Evolutionary conservation across 2,329 filamentous ascomycete genomes (phyloP).

Genomic region (Dryadomyces quercus-mongolicae): DNA sequence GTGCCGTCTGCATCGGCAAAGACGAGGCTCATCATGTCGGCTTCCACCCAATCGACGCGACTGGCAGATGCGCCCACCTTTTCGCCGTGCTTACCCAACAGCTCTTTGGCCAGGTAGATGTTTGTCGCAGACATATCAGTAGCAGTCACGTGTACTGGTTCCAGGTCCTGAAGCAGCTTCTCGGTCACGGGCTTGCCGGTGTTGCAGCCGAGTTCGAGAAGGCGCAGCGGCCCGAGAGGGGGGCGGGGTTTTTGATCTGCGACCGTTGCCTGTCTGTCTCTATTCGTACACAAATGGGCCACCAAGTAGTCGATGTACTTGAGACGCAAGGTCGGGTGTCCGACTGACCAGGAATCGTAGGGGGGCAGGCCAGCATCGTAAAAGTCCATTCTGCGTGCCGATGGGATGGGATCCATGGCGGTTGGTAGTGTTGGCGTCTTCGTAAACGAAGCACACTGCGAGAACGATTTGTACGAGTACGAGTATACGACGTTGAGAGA

Average conservation of each 20-base stretch:
- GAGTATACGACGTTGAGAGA: too few species aligned
- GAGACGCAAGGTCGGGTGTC: constrained; percentile 19
- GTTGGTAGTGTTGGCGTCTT: too few species aligned
- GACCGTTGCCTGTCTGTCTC: neutral
- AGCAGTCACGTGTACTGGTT: constrained; percentile 18
- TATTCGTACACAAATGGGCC: constrained; percentile 12
- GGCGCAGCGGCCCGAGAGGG: constrained; percentile 4
- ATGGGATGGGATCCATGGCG: too few species aligned
- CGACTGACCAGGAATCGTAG: constrained; percentile 28
- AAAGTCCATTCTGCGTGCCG: too few species aligned
- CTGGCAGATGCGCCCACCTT: neutral
- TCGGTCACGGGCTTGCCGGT: constrained; percentile 24
- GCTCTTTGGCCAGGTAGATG: constrained; percentile 19
- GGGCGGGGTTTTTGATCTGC: too few species aligned
- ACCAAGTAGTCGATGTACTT: constrained; percentile 23
- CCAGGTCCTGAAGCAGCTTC: constrained; percentile 17
- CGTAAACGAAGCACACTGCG: too few species aligned
- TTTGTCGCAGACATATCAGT: constrained; percentile 30
- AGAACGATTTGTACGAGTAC: too few species aligned
- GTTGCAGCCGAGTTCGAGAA: constrained; percentile 32
- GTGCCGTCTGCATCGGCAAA: constrained; percentile 12
- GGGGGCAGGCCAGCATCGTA: constrained; percentile 23
- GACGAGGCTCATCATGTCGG: constrained; percentile 26
- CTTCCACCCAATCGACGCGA: constrained; percentile 18
- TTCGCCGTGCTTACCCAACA: constrained; percentile 14